Percentiles rank a stretch among this genome's conserved stretches.
Conservation (phyloP, 2,329 filamentous ascomycete species). For the Diaporthe amygdali region DNA sequence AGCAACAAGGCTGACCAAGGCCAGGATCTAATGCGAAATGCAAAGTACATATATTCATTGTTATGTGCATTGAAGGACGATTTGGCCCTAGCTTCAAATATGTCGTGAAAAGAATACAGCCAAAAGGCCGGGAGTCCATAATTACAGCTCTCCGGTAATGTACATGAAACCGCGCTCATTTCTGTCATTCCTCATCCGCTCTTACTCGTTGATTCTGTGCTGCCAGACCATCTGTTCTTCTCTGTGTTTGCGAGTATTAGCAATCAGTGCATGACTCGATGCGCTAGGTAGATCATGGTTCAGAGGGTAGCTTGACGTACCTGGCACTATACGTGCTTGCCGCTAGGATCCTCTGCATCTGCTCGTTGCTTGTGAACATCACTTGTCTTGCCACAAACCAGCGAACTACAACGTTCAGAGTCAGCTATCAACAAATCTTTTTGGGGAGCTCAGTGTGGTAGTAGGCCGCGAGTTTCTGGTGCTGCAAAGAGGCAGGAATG, state of each 20-base stretch:
- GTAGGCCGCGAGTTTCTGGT: not conserved
- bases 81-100: not conserved
- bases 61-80: not conserved
- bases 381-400: slow-evolving; percentile 40
- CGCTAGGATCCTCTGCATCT: slow-evolving; percentile 52
- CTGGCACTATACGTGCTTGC: slow-evolving; percentile 49
- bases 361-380: slow-evolving; percentile 46
- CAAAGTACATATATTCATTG: not conserved
- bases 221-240: slow-evolving; percentile 51
- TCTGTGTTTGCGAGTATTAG: slow-evolving; percentile 26
- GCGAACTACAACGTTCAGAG: slow-evolving; percentile 31
- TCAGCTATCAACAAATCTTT: not conserved
- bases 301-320: not conserved
- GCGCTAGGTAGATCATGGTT: not conserved
- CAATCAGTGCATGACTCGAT: not conserved
- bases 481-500: not conserved
- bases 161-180: not conserved
- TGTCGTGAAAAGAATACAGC: not conserved
- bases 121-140: not conserved
- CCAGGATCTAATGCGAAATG: too few relatives aligned
- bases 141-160: not conserved
- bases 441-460: too few relatives aligned
- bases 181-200: accelerated
- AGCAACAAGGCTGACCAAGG: too few relatives aligned
- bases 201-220: slow-evolving; percentile 48